phyloP scores from a whole-genome alignment of 179 eudicot genomes.

The Silene vulgaris region DNA sequence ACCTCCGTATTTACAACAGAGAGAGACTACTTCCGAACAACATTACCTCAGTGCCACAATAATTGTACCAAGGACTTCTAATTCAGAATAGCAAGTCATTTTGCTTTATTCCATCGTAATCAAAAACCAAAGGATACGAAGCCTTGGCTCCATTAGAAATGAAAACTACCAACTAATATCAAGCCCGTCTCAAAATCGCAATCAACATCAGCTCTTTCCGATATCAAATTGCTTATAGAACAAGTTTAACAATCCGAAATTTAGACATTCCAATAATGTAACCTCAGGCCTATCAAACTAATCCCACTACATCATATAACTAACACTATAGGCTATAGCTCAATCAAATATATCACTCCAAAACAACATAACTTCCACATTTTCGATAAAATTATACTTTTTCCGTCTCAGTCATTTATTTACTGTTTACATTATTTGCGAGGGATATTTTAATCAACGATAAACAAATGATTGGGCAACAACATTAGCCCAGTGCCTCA shows the following conservation, averaged over 20 bases:
- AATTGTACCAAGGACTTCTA: not conserved
- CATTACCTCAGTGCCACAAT: not conserved
- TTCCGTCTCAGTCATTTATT: too few relatives aligned
- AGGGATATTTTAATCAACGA: too few relatives aligned
- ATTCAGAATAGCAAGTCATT: not conserved
- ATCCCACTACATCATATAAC: not conserved
- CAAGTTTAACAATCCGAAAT: not conserved
- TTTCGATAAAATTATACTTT: too few relatives aligned
- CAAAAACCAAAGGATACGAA: not conserved
- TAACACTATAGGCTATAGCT: not conserved
- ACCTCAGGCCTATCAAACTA: not conserved
- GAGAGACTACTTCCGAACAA: too few relatives aligned
- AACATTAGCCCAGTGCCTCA: too few relatives aligned
- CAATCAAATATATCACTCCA: not conserved
- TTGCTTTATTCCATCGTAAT: not conserved
- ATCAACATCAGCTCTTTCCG: not conserved
- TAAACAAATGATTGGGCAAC: too few relatives aligned
- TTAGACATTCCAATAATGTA: not conserved
- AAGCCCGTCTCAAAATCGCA: not conserved
- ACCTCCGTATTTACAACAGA: not conserved
- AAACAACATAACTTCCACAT: not conserved
- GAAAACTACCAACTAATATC: not conserved
- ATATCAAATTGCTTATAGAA: not conserved
- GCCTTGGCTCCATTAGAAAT: not conserved
- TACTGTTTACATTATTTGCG: too few relatives aligned